Evolutionary conservation across 164 flowering plant species (phyloP).

Genomic region (Aristolochia californica): DNA sequence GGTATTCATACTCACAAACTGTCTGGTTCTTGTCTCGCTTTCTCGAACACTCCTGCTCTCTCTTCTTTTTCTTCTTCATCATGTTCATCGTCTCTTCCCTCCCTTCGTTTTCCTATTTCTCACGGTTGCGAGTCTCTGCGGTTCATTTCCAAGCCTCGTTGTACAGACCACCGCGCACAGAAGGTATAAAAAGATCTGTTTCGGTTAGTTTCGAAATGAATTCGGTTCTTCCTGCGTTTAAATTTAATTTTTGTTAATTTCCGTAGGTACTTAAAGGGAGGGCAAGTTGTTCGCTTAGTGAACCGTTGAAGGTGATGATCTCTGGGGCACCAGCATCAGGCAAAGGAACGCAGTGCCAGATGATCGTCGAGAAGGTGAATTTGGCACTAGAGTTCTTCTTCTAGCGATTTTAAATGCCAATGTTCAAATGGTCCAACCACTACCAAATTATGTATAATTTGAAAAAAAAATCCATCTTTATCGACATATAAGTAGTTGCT

Average conservation of each 20-base stretch:
- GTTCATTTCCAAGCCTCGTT: not conserved
- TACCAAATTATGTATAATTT: no score
- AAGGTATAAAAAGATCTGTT: not conserved
- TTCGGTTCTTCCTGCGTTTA: not conserved
- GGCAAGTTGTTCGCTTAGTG: constrained; percentile 27
- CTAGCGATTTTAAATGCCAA: not conserved
- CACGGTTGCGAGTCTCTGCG: constrained; percentile 8
- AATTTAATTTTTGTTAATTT: not conserved
- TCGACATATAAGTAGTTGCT: no score
- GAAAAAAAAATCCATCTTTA: no score
- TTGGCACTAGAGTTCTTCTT: not conserved
- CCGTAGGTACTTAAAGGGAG: constrained; percentile 25
- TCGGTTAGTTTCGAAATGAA: no score
- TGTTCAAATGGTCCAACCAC: no score
- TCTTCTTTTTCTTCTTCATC: constrained; percentile 5
- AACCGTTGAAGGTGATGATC: constrained; percentile 78
- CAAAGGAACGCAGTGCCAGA: constrained; percentile 81
- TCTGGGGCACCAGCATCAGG: constrained; percentile 91
- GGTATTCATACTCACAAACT: not conserved
- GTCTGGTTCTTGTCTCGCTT: not conserved
- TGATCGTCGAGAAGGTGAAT: constrained; percentile 64
- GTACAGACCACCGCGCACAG: not conserved
- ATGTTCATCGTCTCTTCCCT: constrained; percentile 6
- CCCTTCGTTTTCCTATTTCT: constrained; percentile 10
- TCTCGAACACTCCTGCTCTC: not conserved